Percentiles rank a stretch among this genome's conserved stretches.
Conservation (phyloP, 176 grass and related monocot genomes). For the Triticum timopheevii region DNA sequence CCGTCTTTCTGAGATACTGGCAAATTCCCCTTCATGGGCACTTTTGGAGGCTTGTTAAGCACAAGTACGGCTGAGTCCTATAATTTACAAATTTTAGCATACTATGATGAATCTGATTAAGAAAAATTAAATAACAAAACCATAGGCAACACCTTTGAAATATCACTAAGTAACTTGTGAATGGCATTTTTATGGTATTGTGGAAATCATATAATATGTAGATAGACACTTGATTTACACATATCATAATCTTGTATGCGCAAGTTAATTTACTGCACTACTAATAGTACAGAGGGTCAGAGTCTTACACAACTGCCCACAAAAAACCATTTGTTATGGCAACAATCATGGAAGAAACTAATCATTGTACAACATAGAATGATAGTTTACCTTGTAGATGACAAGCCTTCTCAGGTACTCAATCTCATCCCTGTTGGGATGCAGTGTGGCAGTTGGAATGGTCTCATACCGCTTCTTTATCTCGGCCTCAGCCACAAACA, state of each 20-base stretch:
- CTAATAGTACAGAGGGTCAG: not conserved
- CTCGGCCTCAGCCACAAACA: slow-evolving; percentile 66
- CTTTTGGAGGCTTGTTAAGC: slow-evolving; percentile 83
- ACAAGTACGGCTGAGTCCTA: slow-evolving; percentile 79
- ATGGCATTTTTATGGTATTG: not conserved
- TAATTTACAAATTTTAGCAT: slow-evolving; percentile 17
- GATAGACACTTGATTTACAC: not conserved
- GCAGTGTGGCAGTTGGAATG: slow-evolving; percentile 63
- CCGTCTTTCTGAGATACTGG: not conserved
- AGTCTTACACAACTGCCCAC: not conserved
- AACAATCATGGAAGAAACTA: not conserved
- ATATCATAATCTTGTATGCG: not conserved
- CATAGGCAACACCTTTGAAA: not conserved
- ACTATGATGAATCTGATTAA: not conserved
- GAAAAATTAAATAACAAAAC: not conserved
- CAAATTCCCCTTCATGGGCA: slow-evolving; percentile 82
- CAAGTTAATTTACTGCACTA: not conserved
- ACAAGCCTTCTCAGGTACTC: slow-evolving; percentile 84
- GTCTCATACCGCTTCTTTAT: slow-evolving; percentile 73
- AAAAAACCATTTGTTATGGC: not conserved
- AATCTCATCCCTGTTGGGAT: slow-evolving; percentile 87
- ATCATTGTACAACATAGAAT: not conserved
- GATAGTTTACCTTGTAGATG: slow-evolving; percentile 54
- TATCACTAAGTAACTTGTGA: not conserved
- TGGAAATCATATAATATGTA: not conserved